Evolutionary conservation across 768 basidiomycete genomes (phyloP), one percentile per base, ranked within the genome.

Genomic region (Postia placenta): DNA sequence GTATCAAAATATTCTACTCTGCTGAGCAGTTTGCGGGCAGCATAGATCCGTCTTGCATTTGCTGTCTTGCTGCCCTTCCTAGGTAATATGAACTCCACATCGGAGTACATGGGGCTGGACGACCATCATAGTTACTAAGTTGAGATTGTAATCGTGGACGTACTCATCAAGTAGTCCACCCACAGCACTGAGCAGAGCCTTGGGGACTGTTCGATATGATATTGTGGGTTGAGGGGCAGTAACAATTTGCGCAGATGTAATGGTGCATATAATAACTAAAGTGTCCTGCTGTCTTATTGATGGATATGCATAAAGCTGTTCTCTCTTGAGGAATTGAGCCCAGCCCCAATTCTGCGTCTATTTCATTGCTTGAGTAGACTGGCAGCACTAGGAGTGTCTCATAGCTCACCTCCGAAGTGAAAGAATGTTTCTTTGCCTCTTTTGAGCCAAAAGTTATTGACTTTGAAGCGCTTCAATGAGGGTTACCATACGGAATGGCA

Each of bases 301-400:
- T 22, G 64, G 66, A 1, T 77, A 75, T 38, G 76, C 72, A 64
- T 77, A 87, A 17, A 88, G 76, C 24, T 66, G 67, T 51, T 92
- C 88, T 56, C 90, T 72, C 48, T 78, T 78, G 33, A 87, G 80
- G 63, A 92, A 93, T 61, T 88, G 85, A 0, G 86, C 82, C 85
- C 90, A 92, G 64, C 87, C 88, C 90, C 88, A 91, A 58, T 91
- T 92, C 24, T 85, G 85, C 11, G 88, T 85, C 83, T 87, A 50
- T 42, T 9, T 7, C 38, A 6, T 17, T 39, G 38, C 6, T n/a
- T 33, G 30, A 9, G 38, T 9, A 39, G 26, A 17, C 41, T 49
- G 20, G 20, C 28, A 17, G 36, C 23, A 11, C 42, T 14, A 20
- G 24, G 27, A 26, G 24, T 20, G 3, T 19, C 14, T 23, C 4